Evolutionary conservation across 2,329 filamentous ascomycete species (phyloP).

Genomic region (Monosporascus sp.): DNA sequence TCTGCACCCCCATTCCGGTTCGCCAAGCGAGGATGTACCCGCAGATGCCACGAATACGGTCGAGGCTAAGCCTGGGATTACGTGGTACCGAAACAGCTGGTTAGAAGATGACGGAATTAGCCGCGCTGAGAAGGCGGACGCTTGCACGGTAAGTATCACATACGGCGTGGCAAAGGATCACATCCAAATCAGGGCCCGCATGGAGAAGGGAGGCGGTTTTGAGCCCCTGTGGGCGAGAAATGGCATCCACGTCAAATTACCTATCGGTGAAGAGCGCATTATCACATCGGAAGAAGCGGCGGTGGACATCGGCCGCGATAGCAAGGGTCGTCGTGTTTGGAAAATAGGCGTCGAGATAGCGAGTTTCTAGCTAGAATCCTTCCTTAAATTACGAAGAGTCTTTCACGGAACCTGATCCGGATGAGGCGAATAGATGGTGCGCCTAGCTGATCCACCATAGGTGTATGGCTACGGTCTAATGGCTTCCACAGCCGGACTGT

Average conservation of each 20-base stretch:
- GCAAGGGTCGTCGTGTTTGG: conserved; percentile 15
- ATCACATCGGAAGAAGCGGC: conserved; percentile 9
- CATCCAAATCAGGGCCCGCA: conserved; percentile 14
- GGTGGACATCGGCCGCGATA: conserved; percentile 13
- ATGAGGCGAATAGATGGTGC: too few relatives aligned
- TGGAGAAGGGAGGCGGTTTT: conserved; percentile 15
- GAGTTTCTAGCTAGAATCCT: not conserved
- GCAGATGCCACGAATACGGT: not conserved
- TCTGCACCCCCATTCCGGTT: conserved; percentile 5
- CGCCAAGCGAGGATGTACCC: conserved; percentile 2
- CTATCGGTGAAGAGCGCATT: conserved; percentile 26
- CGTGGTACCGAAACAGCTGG: conserved; percentile 21
- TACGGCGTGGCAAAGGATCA: conserved; percentile 14
- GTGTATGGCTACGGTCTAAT: too few relatives aligned
- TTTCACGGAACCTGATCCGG: conserved; percentile 12
- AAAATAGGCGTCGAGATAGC: conserved; percentile 6
- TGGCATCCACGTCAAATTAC: conserved; percentile 23
- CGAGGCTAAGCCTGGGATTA: not conserved
- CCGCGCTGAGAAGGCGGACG: conserved; percentile 16
- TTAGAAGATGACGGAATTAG: conserved; percentile 28
- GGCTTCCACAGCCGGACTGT: too few relatives aligned
- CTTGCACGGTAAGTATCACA: conserved; percentile 13
- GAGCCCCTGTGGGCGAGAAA: conserved; percentile 23
- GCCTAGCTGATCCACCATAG: too few relatives aligned
- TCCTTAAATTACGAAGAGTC: not conserved